phyloP scores from a whole-genome alignment of 371 early-diverging fungal genomes.

The Circinella minor region DNA sequence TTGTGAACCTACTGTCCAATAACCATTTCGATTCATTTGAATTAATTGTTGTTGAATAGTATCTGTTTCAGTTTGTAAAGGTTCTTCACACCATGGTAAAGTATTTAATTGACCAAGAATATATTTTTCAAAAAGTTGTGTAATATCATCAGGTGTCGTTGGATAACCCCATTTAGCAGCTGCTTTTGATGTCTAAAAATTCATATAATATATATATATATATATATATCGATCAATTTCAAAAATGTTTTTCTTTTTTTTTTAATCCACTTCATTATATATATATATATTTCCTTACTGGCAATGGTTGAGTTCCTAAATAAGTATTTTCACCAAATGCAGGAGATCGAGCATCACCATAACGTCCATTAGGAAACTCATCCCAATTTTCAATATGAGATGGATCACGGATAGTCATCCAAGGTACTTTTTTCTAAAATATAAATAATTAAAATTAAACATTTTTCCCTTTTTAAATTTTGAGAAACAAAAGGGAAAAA shows the following conservation, averaged over 20 bases:
- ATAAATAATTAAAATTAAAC: neutral
- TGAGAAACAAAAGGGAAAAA: neutral
- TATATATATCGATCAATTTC: no score
- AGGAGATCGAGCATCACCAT: constrained; percentile 94
- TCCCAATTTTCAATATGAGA: constrained; percentile 81
- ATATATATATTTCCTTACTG: constrained; percentile 30
- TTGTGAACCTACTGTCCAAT: constrained; percentile 92
- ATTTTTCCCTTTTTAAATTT: neutral
- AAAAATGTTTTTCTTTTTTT: no score
- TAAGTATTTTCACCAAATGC: constrained; percentile 62
- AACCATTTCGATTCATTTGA: constrained; percentile 72
- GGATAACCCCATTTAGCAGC: constrained; percentile 84
- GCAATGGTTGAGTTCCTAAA: constrained; percentile 73
- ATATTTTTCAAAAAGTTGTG: constrained; percentile 75
- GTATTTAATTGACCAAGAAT: constrained; percentile 69
- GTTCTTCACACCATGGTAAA: constrained; percentile 92
- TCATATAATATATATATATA: no score
- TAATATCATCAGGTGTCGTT: constrained; percentile 62
- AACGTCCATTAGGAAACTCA: constrained; percentile 97
- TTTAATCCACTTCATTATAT: neutral
- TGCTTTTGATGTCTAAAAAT: constrained; percentile 45
- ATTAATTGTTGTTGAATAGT: constrained; percentile 69
- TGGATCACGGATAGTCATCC: constrained; percentile 34
- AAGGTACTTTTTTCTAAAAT: constrained; percentile 15
- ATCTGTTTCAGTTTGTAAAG: constrained; percentile 78